A percentile compares a stretch with the other conserved stretches of the same genome.
Evolutionary conservation across 495 filamentous ascomycete species (phyloP).

Genomic region (Penicillium daleae): DNA sequence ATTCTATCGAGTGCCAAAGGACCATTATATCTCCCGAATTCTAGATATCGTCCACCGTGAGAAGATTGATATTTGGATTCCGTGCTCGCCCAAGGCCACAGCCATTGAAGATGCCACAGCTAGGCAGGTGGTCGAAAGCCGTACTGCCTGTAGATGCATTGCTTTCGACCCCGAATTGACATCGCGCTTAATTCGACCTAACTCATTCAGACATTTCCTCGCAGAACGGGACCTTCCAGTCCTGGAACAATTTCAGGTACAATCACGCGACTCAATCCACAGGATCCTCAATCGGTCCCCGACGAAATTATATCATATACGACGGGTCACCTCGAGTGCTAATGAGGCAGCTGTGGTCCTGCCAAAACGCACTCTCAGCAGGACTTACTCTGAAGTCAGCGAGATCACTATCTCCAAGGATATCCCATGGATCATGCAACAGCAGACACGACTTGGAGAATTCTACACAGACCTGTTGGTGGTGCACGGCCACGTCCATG

Average conservation of each 20-base stretch:
- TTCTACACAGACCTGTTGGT: conserved; percentile 73
- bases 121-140: conserved; percentile 61
- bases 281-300: conserved; percentile 57
- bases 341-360: conserved; percentile 54
- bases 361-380: conserved; percentile 54
- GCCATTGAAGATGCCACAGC: conserved; percentile 67
- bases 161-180: conserved; percentile 56
- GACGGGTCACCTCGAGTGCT: conserved; percentile 57
- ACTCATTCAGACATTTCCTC: conserved; percentile 61
- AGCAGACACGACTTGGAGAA: conserved; percentile 64
- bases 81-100: conserved; percentile 63
- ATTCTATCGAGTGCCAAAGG: conserved; percentile 58
- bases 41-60: conserved; percentile 62
- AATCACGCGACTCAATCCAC: conserved; percentile 57
- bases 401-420: conserved; percentile 57
- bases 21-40: conserved; percentile 53
- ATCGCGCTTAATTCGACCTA: conserved; percentile 57
- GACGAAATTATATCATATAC: conserved; percentile 62
- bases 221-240: conserved; percentile 54
- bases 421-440: conserved; percentile 69
- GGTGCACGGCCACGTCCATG: conserved; percentile 59
- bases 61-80: conserved; percentile 72
- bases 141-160: conserved; percentile 63
- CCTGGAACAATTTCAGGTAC: conserved; percentile 62
- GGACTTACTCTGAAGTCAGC: conserved; percentile 59